Percentiles rank a stretch among this genome's conserved stretches.
Conservation (phyloP, 768 basidiomycete genomes). For the Rhodosporidiobolus sp. region DNA sequence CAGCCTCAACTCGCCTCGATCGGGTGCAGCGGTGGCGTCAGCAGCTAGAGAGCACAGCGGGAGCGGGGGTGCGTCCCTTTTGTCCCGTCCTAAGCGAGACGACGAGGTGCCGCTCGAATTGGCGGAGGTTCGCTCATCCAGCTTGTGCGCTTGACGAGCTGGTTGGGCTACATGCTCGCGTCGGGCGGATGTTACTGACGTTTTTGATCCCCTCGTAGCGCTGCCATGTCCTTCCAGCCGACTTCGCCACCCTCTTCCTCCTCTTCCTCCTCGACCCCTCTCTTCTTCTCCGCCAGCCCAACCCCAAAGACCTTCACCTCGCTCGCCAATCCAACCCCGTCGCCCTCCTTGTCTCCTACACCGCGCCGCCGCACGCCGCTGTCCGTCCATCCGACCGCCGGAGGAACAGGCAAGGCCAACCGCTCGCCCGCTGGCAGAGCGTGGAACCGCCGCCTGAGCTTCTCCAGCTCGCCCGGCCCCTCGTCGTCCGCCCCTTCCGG, state of each 20-base stretch:
- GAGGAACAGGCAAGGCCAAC: too few species aligned
- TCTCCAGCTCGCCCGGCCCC: background rate
- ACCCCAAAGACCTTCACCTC: background rate
- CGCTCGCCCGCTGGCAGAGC: background rate
- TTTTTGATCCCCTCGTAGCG: background rate
- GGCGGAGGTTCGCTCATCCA: too few species aligned
- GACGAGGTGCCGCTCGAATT: too few species aligned
- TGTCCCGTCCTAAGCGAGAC: too few species aligned
- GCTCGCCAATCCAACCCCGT: background rate
- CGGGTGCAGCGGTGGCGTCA: too few species aligned
- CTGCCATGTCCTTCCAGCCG: background rate
- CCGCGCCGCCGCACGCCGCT: background rate
- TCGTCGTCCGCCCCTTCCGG: background rate
- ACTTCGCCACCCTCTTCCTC: background rate
- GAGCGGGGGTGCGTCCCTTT: too few species aligned
- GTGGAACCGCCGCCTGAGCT: background rate
- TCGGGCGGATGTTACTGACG: too few species aligned
- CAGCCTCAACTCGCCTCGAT: too few species aligned
- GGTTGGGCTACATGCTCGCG: too few species aligned
- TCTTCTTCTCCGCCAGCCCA: background rate
- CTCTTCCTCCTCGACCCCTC: background rate
- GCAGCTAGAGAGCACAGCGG: too few species aligned
- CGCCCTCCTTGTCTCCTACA: rapidly evolving
- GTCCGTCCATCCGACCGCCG: background rate
- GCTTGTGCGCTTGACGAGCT: too few species aligned